Conservation (phyloP, 2,329 filamentous ascomycete genomes). For the Colletotrichum tropicicola region DNA sequence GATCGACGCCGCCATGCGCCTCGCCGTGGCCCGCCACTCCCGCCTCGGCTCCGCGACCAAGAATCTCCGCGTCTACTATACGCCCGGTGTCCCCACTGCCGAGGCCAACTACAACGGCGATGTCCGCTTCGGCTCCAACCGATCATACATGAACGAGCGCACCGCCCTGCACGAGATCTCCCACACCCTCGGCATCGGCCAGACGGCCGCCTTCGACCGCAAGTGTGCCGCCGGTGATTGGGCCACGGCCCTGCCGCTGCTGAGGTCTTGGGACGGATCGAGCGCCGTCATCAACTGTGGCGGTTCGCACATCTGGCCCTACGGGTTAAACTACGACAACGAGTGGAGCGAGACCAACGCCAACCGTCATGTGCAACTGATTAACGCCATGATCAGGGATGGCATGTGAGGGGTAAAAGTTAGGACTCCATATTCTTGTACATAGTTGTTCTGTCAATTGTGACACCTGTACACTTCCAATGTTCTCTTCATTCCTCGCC, state of each 20-base stretch:
- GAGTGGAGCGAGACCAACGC: slow-evolving; percentile 56
- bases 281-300: slow-evolving; percentile 48
- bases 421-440: background rate
- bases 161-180: slow-evolving; percentile 58
- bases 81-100: slow-evolving; percentile 53
- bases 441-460: background rate
- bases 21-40: slow-evolving; percentile 51
- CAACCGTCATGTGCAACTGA: slow-evolving; percentile 50
- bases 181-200: slow-evolving; percentile 57
- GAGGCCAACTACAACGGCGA: slow-evolving; percentile 58
- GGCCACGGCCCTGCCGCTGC: slow-evolving; percentile 48
- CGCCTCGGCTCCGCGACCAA: slow-evolving; percentile 46
- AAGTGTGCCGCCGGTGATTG: slow-evolving; percentile 50
- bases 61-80: slow-evolving; percentile 50
- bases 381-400: slow-evolving; percentile 55
- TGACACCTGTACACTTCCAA: background rate
- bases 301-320: slow-evolving; percentile 51
- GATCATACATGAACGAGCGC: slow-evolving; percentile 57
- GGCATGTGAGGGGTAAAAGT: slow-evolving; percentile 38
- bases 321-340: slow-evolving; percentile 51
- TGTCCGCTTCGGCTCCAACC: slow-evolving; percentile 54
- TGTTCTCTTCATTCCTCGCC: background rate
- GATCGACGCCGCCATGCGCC: slow-evolving; percentile 51
- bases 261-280: slow-evolving; percentile 50
- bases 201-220: slow-evolving; percentile 49